These are phyloP conservation scores for Termitomyces sp. DNA, from an alignment of 768 basidiomycete genomes.

Conservation along the genomic window DNA sequence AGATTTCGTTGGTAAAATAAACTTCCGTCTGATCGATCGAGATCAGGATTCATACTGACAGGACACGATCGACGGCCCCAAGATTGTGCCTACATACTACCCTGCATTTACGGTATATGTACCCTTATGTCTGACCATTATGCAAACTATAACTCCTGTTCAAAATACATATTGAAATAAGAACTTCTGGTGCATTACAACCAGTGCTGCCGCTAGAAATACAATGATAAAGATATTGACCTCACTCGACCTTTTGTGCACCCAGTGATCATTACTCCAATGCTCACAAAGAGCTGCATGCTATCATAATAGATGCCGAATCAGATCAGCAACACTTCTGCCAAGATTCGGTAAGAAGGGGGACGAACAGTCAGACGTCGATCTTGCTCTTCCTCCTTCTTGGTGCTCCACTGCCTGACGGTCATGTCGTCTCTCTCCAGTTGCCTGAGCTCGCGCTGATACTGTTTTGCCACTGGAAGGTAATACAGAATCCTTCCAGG, in stretches of 20 bases:
- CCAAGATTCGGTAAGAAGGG: background rate
- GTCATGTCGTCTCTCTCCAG: constrained; percentile 13
- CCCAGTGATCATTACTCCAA: constrained; percentile 29
- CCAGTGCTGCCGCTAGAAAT: constrained; percentile 1
- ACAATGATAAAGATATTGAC: constrained; percentile 11
- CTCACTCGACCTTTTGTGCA: constrained; percentile 14
- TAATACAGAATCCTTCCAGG: constrained; percentile 23
- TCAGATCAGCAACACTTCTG: background rate
- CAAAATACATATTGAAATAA: background rate
- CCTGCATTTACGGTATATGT: too few relatives aligned
- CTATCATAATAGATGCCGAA: constrained; percentile 14
- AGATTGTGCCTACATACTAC: background rate
- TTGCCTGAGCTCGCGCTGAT: constrained; percentile 23
- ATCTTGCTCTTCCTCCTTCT: constrained; percentile 22
- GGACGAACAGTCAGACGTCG: constrained; percentile 20
- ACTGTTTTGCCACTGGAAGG: constrained; percentile 19
- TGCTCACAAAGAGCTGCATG: constrained; percentile 31
- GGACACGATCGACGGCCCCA: background rate
- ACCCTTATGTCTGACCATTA: background rate
- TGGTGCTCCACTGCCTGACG: constrained; percentile 21
- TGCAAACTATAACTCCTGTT: background rate
- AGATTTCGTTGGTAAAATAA: background rate
- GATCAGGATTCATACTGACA: background rate
- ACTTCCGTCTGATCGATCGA: constrained; percentile 10
- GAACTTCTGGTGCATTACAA: constrained; percentile 2